These are phyloP conservation scores for Venturia pyrina DNA, from an alignment of 2,329 filamentous ascomycete species.

Conservation along the genomic window DNA sequence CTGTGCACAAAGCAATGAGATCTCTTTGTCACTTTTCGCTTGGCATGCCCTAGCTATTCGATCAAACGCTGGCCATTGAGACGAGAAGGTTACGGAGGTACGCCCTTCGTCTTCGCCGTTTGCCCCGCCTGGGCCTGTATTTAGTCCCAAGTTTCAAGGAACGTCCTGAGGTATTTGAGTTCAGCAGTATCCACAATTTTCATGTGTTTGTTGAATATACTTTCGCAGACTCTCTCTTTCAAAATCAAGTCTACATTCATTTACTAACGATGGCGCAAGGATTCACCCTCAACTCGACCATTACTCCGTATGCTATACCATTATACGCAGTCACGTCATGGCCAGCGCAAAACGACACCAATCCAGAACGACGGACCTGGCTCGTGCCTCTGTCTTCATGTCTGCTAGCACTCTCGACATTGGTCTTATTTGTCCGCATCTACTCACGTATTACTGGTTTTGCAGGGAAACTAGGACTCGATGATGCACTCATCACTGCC, in stretches of 20 bases:
- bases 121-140: neutral
- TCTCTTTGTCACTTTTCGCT: neutral
- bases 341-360: constrained; percentile 8
- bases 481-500: constrained; percentile 11
- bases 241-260: neutral
- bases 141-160: neutral
- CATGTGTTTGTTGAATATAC: neutral
- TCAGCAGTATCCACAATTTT: neutral
- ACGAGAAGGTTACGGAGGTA: no score
- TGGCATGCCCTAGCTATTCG: neutral
- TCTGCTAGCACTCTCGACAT: neutral
- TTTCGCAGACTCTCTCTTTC: neutral
- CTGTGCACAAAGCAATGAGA: neutral
- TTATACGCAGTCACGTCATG: constrained; percentile 1
- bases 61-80: neutral
- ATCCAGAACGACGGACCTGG: constrained; percentile 9
- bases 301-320: constrained; percentile 10
- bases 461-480: constrained; percentile 8
- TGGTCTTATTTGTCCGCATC: constrained; percentile 1
- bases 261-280: neutral
- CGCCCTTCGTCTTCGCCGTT: neutral
- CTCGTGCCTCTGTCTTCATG: constrained; percentile 8
- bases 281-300: neutral
- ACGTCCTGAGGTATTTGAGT: neutral
- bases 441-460: neutral